Evolutionary conservation across 176 grass and related monocot species (phyloP).

Genomic region (Musa troglodytarum): DNA sequence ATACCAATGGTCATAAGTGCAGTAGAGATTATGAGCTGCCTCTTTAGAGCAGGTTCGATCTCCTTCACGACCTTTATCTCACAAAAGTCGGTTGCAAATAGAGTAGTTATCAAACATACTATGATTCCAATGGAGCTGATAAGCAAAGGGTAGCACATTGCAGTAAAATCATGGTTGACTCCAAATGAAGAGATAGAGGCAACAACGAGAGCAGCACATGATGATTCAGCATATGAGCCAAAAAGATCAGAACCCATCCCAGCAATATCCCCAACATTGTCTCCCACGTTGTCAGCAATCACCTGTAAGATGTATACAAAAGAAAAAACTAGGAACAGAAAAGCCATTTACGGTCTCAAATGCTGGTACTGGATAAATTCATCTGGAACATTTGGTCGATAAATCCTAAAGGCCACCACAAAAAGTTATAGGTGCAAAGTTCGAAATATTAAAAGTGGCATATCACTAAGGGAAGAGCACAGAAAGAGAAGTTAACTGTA

Average conservation of each 20-base stretch:
- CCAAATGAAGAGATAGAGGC: conserved; percentile 56
- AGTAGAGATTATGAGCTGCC: conserved; percentile 40
- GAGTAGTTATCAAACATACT: conserved; percentile 41
- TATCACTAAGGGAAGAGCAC: not conserved
- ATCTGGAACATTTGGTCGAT: not conserved
- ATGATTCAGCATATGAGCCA: conserved; percentile 50
- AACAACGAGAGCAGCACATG: conserved; percentile 44
- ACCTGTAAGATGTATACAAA: conserved; percentile 21
- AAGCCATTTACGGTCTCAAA: not conserved
- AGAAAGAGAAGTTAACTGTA: not conserved
- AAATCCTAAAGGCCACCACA: not conserved
- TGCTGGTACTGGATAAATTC: not conserved
- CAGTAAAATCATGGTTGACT: conserved; percentile 45
- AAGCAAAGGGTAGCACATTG: conserved; percentile 48
- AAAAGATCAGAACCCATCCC: conserved; percentile 58
- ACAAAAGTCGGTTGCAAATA: conserved; percentile 45
- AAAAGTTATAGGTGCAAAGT: not conserved
- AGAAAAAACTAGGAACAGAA: not conserved
- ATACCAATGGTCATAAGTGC: conserved; percentile 36
- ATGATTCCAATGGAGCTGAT: conserved; percentile 47
- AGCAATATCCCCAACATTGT: conserved; percentile 52
- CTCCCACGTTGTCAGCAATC: conserved; percentile 55
- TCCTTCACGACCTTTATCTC: conserved; percentile 43
- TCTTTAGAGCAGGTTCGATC: conserved; percentile 43
- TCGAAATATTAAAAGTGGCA: not conserved